These are phyloP conservation scores for Musa balbisiana DNA, from an alignment of 202 grass and related monocot genomes.

Conservation along the genomic window DNA sequence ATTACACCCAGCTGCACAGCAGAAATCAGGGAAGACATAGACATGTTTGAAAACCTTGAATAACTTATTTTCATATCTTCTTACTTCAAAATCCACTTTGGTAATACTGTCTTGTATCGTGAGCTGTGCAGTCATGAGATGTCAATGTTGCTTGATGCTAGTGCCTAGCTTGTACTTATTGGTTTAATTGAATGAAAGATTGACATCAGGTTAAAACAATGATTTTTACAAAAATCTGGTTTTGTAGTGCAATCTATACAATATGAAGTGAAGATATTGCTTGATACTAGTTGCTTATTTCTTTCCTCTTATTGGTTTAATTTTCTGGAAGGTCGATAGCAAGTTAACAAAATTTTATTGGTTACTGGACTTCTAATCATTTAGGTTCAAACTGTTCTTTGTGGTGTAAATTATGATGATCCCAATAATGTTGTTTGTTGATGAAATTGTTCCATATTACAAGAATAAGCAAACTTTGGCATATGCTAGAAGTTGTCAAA, in stretches of 20 bases:
- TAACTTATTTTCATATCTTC: background rate
- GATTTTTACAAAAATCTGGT: too few species aligned
- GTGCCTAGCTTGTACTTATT: background rate
- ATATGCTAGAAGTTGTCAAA: background rate
- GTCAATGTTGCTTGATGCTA: background rate
- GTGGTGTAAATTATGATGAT: background rate
- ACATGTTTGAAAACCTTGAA: too few species aligned
- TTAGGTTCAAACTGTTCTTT: too few species aligned
- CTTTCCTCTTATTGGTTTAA: background rate
- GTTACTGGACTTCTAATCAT: background rate
- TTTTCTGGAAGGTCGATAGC: background rate
- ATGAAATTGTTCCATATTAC: background rate
- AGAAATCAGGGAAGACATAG: too few species aligned
- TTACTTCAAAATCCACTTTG: background rate
- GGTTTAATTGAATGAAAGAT: background rate
- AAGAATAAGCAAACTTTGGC: background rate
- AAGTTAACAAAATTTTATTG: background rate
- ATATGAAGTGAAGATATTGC: too few species aligned
- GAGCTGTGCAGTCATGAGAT: background rate
- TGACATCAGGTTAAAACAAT: background rate
- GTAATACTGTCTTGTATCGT: background rate
- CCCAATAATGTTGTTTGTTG: background rate
- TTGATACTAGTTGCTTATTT: background rate
- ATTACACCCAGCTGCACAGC: too few species aligned
- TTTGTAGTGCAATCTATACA: too few species aligned